Evolutionary conservation across 2,329 filamentous ascomycete genomes (phyloP).

Genomic region (Capronia epimyces): DNA sequence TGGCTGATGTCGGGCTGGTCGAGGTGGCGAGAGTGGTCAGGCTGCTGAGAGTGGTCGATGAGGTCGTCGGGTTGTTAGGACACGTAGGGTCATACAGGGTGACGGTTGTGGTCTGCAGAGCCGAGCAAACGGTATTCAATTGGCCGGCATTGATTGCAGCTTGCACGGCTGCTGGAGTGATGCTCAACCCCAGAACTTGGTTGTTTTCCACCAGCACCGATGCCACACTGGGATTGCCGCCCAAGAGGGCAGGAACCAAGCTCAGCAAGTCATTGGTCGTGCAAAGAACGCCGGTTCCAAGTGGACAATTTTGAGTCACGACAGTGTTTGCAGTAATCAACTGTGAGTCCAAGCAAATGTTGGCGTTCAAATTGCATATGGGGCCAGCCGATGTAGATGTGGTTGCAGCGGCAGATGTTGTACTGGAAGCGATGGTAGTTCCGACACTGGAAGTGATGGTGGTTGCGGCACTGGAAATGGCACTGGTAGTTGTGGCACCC

Average conservation of each 20-base stretch:
- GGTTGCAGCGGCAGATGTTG: slow-evolving; percentile 9
- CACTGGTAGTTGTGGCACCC: too few relatives aligned
- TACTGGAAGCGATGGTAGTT: slow-evolving; percentile 2
- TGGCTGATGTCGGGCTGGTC: slow-evolving; percentile 1
- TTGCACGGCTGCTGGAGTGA: slow-evolving; percentile 8
- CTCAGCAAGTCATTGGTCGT: slow-evolving; percentile 6
- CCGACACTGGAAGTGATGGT: too few relatives aligned
- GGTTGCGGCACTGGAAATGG: too few relatives aligned
- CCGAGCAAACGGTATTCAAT: slow-evolving; percentile 4
- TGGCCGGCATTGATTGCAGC: slow-evolving; percentile 7
- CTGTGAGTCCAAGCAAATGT: slow-evolving; percentile 10
- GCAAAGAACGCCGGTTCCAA: slow-evolving; percentile 9
- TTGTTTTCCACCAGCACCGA: slow-evolving; percentile 8
- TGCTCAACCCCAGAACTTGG: slow-evolving; percentile 13
- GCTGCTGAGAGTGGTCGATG: neutral
- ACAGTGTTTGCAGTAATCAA: slow-evolving; percentile 13
- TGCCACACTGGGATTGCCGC: slow-evolving; percentile 3
- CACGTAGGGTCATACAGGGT: slow-evolving; percentile 13
- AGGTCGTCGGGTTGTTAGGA: neutral
- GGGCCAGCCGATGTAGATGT: slow-evolving; percentile 4
- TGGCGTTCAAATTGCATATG: slow-evolving; percentile 10
- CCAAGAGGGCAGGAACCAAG: slow-evolving; percentile 5
- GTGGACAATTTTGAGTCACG: slow-evolving; percentile 9
- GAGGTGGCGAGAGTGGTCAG: neutral
- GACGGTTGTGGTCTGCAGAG: neutral